Percentiles rank a stretch among this genome's conserved stretches.
These are phyloP conservation scores for Marasmius oreades DNA, from an alignment of 1,284 basidiomycete genomes.

Conservation along the genomic window DNA sequence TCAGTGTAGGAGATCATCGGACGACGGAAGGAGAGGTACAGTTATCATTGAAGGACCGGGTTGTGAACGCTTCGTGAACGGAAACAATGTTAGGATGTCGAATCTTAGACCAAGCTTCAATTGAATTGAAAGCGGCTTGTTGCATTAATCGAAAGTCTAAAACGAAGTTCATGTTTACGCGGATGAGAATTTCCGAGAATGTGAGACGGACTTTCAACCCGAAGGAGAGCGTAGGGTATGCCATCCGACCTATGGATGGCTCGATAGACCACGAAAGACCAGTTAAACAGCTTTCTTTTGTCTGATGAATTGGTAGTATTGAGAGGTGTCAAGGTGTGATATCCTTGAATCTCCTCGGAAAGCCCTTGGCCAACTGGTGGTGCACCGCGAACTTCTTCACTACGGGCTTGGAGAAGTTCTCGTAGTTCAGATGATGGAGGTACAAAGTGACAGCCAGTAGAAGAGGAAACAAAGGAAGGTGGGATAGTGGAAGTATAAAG, in stretches of 20 bases:
- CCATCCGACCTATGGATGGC: slow-evolving; percentile 82
- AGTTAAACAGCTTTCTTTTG: slow-evolving; percentile 69
- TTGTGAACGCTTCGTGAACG: slow-evolving; percentile 94
- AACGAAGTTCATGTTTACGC: slow-evolving; percentile 14
- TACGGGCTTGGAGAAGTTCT: slow-evolving; percentile 76
- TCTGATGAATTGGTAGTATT: slow-evolving; percentile 51
- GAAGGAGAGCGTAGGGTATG: slow-evolving; percentile 71
- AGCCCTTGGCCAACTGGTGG: slow-evolving; percentile 45
- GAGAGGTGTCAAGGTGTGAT: slow-evolving; percentile 84
- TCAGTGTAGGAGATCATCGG: slow-evolving; percentile 1
- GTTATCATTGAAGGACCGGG: slow-evolving; percentile 88
- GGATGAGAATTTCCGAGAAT: slow-evolving; percentile 9
- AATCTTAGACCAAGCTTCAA: slow-evolving; percentile 88
- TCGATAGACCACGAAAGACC: slow-evolving; percentile 81
- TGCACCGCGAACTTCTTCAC: slow-evolving; percentile 62
- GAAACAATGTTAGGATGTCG: slow-evolving; percentile 86
- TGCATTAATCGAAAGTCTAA: slow-evolving; percentile 82
- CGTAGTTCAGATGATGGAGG: slow-evolving; percentile 66
- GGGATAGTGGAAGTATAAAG: slow-evolving; percentile 74
- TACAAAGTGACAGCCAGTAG: slow-evolving; percentile 54
- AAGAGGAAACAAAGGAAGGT: slow-evolving; percentile 48
- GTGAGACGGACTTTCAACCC: slow-evolving; percentile 76
- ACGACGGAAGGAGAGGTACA: slow-evolving; percentile 45
- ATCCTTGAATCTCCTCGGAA: slow-evolving; percentile 88
- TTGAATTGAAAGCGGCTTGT: slow-evolving; percentile 77